Evolutionary conservation across 192 early-diverging fungal species (phyloP).

Genomic region (Rhizophagus clarus): DNA sequence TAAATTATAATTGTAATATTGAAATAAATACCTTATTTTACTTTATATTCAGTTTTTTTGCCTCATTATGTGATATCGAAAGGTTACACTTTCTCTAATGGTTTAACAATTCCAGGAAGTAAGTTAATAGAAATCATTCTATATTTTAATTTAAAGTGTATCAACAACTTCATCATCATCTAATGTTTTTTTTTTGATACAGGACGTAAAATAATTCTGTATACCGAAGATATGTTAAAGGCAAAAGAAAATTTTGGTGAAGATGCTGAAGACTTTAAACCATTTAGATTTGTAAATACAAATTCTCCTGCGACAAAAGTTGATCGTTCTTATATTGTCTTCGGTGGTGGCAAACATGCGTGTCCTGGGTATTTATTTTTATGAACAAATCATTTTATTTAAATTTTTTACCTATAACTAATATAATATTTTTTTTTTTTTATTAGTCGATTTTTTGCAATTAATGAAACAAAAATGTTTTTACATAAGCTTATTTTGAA

Average conservation of each 20-base stretch:
- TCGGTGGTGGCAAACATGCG: background rate
- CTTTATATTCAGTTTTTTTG: background rate
- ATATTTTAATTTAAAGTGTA: too few relatives aligned
- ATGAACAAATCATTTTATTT: background rate
- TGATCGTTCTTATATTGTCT: background rate
- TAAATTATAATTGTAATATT: background rate
- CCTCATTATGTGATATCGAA: background rate
- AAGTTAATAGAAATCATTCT: background rate
- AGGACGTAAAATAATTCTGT: background rate
- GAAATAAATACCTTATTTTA: background rate
- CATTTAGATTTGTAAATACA: constrained; percentile 25
- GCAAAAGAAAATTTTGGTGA: background rate
- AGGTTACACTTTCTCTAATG: constrained; percentile 12
- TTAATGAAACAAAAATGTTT: background rate
- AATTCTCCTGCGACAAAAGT: constrained; percentile 4
- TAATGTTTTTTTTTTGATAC: background rate
- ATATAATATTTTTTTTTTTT: background rate
- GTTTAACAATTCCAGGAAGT: constrained; percentile 8
- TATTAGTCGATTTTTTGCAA: background rate
- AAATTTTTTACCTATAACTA: too few relatives aligned
- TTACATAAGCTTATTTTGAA: constrained; percentile 5
- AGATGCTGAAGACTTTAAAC: constrained; percentile 22
- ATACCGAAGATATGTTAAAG: background rate
- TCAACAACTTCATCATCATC: background rate
- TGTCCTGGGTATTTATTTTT: background rate